A percentile compares a stretch with the other conserved stretches of the same genome.
phyloP scores from a whole-genome alignment of 2,329 filamentous ascomycete genomes.

The Alternaria panax region DNA sequence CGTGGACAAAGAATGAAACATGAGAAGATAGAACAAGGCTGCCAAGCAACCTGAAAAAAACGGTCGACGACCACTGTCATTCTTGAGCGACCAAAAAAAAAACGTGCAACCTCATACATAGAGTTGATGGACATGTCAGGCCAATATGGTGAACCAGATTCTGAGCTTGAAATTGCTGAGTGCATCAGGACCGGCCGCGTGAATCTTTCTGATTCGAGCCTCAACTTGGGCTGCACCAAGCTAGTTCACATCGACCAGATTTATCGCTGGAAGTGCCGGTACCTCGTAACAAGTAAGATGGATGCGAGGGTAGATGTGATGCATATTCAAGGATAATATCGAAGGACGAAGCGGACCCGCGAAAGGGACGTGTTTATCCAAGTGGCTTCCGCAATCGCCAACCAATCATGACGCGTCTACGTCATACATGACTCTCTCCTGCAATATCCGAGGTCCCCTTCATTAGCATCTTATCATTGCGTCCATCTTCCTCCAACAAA shows the following conservation, averaged over 20 bases:
- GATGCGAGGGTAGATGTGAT: neutral
- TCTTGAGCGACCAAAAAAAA: neutral
- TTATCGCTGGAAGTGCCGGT: neutral
- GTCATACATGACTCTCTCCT: conserved; percentile 4
- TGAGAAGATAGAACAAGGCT: neutral
- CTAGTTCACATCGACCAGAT: neutral
- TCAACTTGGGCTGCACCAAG: neutral
- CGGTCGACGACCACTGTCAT: neutral
- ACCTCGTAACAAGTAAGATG: neutral
- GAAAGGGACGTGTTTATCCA: neutral
- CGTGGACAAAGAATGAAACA: neutral
- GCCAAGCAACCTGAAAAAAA: neutral
- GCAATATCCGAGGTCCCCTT: conserved; percentile 7
- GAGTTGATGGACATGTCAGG: neutral
- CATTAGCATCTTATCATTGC: neutral
- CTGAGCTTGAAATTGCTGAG: neutral
- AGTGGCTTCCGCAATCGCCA: neutral
- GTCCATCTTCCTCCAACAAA: neutral
- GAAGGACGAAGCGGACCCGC: neutral
- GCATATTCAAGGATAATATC: neutral
- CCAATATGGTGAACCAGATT: neutral
- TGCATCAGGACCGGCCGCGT: neutral
- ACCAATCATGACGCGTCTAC: neutral
- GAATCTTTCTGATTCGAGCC: neutral
- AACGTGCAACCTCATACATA: neutral